These are phyloP conservation scores for Populus davidiana DNA, from an alignment of 345 rosid species.

Conservation along the genomic window DNA sequence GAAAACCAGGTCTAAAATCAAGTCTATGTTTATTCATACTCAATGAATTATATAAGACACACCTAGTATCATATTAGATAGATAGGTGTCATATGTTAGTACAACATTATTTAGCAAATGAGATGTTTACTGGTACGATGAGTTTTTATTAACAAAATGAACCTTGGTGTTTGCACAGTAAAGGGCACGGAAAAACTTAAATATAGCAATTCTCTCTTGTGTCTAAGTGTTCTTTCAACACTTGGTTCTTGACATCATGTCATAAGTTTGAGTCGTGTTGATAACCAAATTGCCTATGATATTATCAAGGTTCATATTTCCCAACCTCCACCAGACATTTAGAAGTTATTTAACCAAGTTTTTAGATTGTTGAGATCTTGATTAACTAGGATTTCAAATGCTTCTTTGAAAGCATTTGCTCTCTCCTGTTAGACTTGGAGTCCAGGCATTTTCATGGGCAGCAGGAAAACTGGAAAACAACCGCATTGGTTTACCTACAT, in stretches of 20 bases:
- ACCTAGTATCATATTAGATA: not conserved
- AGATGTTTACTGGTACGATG: too few species aligned
- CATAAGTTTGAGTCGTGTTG: not conserved
- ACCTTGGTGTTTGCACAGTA: not conserved
- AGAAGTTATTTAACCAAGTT: not conserved
- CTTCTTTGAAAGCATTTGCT: slow-evolving; percentile 47
- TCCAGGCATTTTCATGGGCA: slow-evolving; percentile 80
- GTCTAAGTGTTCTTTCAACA: not conserved
- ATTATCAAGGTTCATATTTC: not conserved
- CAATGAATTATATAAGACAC: not conserved
- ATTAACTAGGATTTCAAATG: not conserved
- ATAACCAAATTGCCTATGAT: not conserved
- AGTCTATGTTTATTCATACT: not conserved
- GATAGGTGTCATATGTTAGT: not conserved
- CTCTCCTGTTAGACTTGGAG: slow-evolving; percentile 62
- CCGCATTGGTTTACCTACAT: slow-evolving; percentile 79
- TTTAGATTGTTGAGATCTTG: not conserved
- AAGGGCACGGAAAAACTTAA: not conserved
- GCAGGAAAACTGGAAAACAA: slow-evolving; percentile 82
- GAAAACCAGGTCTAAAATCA: not conserved
- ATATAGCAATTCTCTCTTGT: not conserved
- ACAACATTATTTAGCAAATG: too few species aligned
- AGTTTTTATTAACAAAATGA: not conserved
- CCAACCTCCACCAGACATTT: not conserved
- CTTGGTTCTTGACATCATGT: not conserved